Conservation (phyloP, 345 rosid species). For the Rhizophora apiculata region DNA sequence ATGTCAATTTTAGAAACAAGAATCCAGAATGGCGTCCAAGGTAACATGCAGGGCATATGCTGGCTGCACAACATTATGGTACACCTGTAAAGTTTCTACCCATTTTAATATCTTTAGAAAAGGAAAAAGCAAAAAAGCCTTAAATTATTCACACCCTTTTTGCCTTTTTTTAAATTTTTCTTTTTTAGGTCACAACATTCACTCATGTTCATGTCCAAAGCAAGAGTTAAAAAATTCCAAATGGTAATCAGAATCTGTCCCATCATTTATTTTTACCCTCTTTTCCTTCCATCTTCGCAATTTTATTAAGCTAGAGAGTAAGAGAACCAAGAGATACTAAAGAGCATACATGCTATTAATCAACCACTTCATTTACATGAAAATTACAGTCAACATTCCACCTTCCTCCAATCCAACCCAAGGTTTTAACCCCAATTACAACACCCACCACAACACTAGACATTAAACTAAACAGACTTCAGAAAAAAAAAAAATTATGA, state of each 20-base stretch:
- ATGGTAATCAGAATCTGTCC: neutral
- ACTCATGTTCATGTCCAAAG: too few species aligned
- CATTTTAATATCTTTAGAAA: neutral
- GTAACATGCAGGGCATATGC: constrained; percentile 12
- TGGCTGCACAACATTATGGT: neutral
- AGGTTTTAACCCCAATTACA: neutral
- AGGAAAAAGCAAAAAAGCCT: neutral
- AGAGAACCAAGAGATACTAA: neutral
- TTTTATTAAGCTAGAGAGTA: too few species aligned
- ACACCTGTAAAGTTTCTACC: neutral
- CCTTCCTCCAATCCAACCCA: constrained; percentile 3
- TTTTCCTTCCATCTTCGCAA: too few species aligned
- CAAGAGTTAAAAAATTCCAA: neutral
- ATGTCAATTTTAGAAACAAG: too few species aligned
- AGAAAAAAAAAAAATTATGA: neutral
- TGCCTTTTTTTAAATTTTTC: too few species aligned
- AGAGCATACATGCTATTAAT: neutral
- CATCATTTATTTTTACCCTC: neutral
- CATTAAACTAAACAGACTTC: neutral
- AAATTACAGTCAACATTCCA: constrained; percentile 36
- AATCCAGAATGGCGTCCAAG: constrained; percentile 9
- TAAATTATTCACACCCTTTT: neutral
- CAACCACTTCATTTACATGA: constrained; percentile 30
- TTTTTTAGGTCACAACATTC: too few species aligned
- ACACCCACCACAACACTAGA: constrained; percentile 2